Base-by-base conservation (phyloP, 2,329 filamentous ascomycete species). In the Cyphellophora attinorum region DNA sequence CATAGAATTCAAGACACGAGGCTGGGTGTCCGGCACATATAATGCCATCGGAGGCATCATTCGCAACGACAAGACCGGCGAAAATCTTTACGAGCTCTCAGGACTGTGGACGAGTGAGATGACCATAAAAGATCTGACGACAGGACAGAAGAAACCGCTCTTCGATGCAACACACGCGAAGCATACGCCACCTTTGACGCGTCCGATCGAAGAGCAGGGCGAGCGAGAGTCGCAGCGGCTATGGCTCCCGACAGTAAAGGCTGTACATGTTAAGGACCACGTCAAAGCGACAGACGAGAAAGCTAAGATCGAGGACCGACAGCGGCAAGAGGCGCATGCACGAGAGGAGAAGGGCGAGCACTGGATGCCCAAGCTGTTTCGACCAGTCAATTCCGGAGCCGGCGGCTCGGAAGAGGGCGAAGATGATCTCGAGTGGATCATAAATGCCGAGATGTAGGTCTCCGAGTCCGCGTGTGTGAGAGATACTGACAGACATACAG, bases 1-100 rank as follows among this genome's bases (percentile, higher is more conserved):
- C 55, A 78, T 98, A 41, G 91, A 98, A 47, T 98, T 98, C 72
- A 96, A 96, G 65, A 93, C 85, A 34, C 96, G 96, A 61, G 91
- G 91, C 4, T 98, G 93, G 74, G 89, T 98, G 45, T 81, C 85
- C 34, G 91, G 91, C 5, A 91, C 84, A 2, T 98, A 98, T 61
- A 95, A 98, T 54, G 85, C 86, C 23, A 94, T 98, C 51, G 86
- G 85, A 6, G 91, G 91, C 6, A 78, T 70, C 27, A 93, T 98
- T 62, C 93, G 81, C 60, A 85, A 88, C 48, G 85, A 88, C 45
- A 78, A 79, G 53, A 88, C 84, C 1, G 86, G 85, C 19, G 88
- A 95, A 57, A 63, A 80, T 5, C 68, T 95, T n/a, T 96, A 78
- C 53, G 91, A 98, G 58, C 68, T 98, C 5, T 93, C 84, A 2